phyloP scores from a whole-genome alignment of 2,329 filamentous ascomycete genomes.

The Penicillium sp. region DNA sequence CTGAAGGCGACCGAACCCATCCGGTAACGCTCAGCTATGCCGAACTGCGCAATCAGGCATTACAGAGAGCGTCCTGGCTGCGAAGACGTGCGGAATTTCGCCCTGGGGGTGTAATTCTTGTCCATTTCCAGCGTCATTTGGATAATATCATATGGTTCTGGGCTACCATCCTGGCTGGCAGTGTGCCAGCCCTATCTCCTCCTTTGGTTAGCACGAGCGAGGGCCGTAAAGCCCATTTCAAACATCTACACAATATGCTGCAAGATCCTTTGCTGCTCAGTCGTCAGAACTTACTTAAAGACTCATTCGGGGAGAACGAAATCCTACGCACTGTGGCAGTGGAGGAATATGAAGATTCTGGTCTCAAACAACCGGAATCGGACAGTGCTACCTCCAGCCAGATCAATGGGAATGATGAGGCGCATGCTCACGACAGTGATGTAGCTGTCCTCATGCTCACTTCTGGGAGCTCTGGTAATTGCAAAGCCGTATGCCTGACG shows the following conservation, averaged over 20 bases:
- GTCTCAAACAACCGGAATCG: not conserved
- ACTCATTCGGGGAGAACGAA: not conserved
- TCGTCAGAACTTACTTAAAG: not conserved
- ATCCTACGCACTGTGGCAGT: not conserved
- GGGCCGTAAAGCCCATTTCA: not conserved
- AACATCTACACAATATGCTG: not conserved
- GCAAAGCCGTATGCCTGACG: conserved; percentile 51
- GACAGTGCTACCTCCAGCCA: not conserved
- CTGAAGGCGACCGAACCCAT: too few relatives aligned
- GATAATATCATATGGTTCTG: not conserved
- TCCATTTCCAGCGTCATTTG: not conserved
- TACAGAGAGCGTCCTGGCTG: too few relatives aligned
- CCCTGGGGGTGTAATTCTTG: not conserved
- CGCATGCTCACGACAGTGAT: not conserved
- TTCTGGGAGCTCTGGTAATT: conserved; percentile 53
- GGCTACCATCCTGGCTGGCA: not conserved
- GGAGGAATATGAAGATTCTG: not conserved
- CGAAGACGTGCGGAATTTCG: too few relatives aligned
- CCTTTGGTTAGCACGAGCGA: not conserved
- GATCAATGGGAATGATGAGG: too few relatives aligned
- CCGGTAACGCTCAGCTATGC: too few relatives aligned
- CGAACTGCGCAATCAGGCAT: too few relatives aligned
- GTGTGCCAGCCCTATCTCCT: not conserved
- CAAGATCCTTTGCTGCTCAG: not conserved
- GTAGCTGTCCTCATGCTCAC: conserved; percentile 49